phyloP scores from a whole-genome alignment of 768 basidiomycete species.

The Pleurotus eryngii region DNA sequence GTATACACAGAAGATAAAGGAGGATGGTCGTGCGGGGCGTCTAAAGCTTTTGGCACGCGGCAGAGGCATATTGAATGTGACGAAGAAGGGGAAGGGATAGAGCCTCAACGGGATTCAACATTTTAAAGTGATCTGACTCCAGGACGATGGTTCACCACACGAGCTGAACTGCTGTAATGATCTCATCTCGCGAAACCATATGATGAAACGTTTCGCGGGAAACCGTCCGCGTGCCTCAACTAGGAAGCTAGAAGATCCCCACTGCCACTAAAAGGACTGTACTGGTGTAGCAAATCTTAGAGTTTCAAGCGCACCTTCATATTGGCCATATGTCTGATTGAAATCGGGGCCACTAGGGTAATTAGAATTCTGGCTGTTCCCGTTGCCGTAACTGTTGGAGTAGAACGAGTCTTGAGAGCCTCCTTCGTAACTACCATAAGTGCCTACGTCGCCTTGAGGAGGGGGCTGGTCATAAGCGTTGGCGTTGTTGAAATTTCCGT shows the following conservation, averaged over 20 bases:
- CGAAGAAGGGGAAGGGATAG: conserved; percentile 10
- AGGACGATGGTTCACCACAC: conserved; percentile 8
- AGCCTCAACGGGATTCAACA: background rate
- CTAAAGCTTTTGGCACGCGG: conserved; percentile 1
- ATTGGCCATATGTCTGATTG: conserved; percentile 59
- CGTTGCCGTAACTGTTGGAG: conserved; percentile 61
- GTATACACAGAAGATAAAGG: conserved; percentile 6
- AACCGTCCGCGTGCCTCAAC: conserved; percentile 41
- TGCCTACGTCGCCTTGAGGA: conserved; percentile 55
- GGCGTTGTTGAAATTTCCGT: conserved; percentile 47
- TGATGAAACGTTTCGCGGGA: conserved; percentile 13
- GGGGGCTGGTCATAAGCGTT: conserved; percentile 67
- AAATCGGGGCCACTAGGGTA: conserved; percentile 39
- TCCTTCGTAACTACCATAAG: conserved; percentile 70
- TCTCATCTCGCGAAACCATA: conserved; percentile 13
- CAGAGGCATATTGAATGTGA: conserved; percentile 18
- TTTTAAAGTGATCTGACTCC: background rate
- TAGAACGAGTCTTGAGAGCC: conserved; percentile 59
- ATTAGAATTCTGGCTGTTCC: conserved; percentile 36
- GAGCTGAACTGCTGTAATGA: conserved; percentile 9
- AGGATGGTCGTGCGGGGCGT: conserved; percentile 13
- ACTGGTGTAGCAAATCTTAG: conserved; percentile 50
- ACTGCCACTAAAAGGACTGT: conserved; percentile 27
- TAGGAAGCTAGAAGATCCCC: conserved; percentile 33
- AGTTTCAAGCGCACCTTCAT: conserved; percentile 85